phyloP scores from a whole-genome alignment of 495 filamentous ascomycete genomes.

The Amniculicola lignicola region DNA sequence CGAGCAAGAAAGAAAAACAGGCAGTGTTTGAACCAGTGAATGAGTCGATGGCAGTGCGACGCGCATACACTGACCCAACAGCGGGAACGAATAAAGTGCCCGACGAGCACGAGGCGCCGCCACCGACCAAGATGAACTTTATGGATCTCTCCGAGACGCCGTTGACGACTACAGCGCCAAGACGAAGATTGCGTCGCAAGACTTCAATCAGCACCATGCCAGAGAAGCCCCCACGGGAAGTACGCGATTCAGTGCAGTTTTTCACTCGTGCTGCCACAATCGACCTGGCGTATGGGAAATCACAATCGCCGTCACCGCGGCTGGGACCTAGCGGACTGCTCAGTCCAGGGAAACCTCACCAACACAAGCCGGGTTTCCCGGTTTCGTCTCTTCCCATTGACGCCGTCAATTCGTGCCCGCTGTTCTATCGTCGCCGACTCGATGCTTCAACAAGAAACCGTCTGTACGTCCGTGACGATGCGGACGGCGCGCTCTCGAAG shows the following conservation, averaged over 20 bases:
- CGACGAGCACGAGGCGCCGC: not conserved
- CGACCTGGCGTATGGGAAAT: slow-evolving; percentile 8
- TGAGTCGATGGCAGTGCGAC: slow-evolving; percentile 2
- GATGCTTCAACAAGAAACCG: slow-evolving; percentile 26
- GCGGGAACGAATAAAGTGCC: not conserved
- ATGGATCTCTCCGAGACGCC: slow-evolving; percentile 28
- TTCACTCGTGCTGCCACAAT: slow-evolving; percentile 16
- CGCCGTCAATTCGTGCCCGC: slow-evolving; percentile 14
- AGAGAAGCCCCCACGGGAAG: slow-evolving; percentile 16
- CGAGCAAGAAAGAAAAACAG: slow-evolving; percentile 21
- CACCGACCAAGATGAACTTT: slow-evolving; percentile 14
- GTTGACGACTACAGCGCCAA: not conserved
- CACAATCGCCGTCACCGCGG: slow-evolving; percentile 5
- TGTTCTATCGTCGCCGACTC: slow-evolving; percentile 21
- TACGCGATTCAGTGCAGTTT: slow-evolving; percentile 7
- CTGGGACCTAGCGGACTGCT: not conserved
- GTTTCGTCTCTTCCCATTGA: slow-evolving; percentile 19
- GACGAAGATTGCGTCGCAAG: slow-evolving; percentile 15
- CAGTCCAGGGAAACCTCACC: not conserved
- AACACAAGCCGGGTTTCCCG: slow-evolving; percentile 16
- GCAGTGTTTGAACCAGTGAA: slow-evolving; percentile 16
- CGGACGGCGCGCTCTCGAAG: slow-evolving; percentile 19
- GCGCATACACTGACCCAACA: slow-evolving; percentile 24
- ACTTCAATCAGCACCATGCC: slow-evolving; percentile 7
- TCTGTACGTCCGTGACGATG: slow-evolving; percentile 21